These are phyloP conservation scores for Russula virescens DNA, from an alignment of 768 basidiomycete species.

Conservation along the genomic window DNA sequence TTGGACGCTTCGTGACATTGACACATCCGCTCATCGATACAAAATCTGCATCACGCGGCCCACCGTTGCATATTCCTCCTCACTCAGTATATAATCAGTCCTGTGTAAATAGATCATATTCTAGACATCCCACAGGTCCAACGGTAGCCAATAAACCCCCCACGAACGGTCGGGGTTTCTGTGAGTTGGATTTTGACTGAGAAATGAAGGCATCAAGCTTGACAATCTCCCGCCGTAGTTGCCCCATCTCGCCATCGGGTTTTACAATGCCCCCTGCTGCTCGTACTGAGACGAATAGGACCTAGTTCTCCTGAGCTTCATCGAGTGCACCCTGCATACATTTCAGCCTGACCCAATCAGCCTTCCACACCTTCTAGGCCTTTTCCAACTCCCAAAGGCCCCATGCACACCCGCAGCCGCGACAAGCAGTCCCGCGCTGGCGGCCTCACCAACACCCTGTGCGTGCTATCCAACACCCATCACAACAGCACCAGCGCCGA, in stretches of 20 bases:
- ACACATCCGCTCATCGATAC: not conserved
- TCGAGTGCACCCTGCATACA: constrained; percentile 13
- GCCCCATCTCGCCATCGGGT: constrained; percentile 14
- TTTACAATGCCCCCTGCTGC: constrained; percentile 22
- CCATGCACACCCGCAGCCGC: constrained; percentile 23
- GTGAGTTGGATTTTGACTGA: not conserved
- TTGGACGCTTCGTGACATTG: not conserved
- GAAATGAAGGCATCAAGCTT: not conserved
- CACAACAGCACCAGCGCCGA: too few species aligned
- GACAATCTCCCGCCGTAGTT: constrained; percentile 11
- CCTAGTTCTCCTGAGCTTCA: constrained; percentile 20
- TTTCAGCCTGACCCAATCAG: constrained; percentile 28
- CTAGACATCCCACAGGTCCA: constrained; percentile 4
- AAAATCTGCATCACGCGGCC: not conserved
- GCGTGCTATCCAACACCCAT: too few species aligned
- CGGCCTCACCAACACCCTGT: too few species aligned
- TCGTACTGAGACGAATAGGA: constrained; percentile 21
- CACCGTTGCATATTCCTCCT: constrained; percentile 4
- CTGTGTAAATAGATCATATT: constrained; percentile 18
- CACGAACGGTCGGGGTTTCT: not conserved
- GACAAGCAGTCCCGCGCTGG: too few species aligned
- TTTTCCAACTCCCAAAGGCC: constrained; percentile 29
- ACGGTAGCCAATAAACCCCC: not conserved
- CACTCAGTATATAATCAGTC: constrained; percentile 18
- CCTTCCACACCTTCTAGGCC: constrained; percentile 27